Conservation (phyloP, 202 grass and related monocot genomes). For the Sporobolus alterniflorus region DNA sequence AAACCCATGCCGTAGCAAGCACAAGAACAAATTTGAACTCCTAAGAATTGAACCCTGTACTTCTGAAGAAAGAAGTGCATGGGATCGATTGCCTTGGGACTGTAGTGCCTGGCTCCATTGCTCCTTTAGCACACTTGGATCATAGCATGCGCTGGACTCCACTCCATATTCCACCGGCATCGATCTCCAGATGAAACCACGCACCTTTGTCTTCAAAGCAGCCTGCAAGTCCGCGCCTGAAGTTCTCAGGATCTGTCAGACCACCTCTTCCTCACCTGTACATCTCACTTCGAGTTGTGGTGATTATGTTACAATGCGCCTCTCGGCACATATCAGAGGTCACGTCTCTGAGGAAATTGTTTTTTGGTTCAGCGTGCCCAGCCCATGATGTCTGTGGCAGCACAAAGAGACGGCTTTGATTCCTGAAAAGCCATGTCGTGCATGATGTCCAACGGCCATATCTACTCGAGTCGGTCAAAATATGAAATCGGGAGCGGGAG, state of each 20-base stretch:
- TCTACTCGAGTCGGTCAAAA: conserved; percentile 23
- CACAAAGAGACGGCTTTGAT: conserved; percentile 37
- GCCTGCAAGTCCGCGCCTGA: conserved; percentile 45
- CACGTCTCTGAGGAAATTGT: conserved; percentile 32
- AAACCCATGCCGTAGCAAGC: not conserved
- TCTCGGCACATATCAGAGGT: conserved; percentile 22
- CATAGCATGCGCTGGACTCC: conserved; percentile 27
- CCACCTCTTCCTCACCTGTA: not conserved
- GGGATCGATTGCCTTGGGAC: conserved; percentile 49
- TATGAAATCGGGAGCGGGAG: conserved; percentile 26
- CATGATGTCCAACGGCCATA: conserved; percentile 16
- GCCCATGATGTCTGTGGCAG: conserved; percentile 30
- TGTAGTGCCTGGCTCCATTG: conserved; percentile 60
- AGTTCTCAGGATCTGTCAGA: conserved; percentile 31
- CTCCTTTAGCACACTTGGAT: conserved; percentile 35
- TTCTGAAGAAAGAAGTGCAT: not conserved
- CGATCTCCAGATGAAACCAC: conserved; percentile 45
- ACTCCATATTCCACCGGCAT: conserved; percentile 26
- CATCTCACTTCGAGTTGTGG: not conserved
- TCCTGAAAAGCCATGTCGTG: conserved; percentile 15
- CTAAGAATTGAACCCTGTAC: not conserved
- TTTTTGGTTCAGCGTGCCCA: not conserved
- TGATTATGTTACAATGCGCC: not conserved
- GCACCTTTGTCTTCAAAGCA: conserved; percentile 58
- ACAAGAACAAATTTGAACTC: not conserved